Evolutionary conservation across 164 flowering plant genomes (phyloP).

Genomic region (Magnolia officinalis): DNA sequence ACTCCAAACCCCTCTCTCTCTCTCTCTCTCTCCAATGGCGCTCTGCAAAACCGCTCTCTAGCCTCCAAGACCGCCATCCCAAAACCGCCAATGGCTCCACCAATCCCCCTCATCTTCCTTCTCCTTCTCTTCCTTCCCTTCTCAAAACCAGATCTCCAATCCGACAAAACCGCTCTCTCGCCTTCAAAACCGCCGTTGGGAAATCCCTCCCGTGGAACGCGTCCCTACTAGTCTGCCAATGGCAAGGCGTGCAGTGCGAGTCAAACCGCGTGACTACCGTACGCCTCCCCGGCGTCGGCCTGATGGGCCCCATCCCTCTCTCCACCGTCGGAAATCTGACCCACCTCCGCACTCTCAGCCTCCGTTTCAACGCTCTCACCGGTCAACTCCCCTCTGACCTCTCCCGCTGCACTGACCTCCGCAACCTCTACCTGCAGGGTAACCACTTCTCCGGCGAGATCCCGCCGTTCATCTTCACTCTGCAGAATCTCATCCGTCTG

Average conservation of each 20-base stretch:
- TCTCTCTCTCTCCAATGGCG: not conserved
- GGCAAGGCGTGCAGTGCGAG: constrained; percentile 64
- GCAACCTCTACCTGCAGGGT: constrained; percentile 64
- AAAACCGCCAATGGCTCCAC: constrained; percentile 15
- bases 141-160: constrained; percentile 42
- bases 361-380: constrained; percentile 59
- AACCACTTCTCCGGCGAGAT: constrained; percentile 66
- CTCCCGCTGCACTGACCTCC: constrained; percentile 36
- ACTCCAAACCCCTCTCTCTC: not conserved
- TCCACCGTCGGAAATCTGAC: constrained; percentile 59
- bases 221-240: constrained; percentile 38
- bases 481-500: constrained; percentile 53
- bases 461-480: constrained; percentile 40
- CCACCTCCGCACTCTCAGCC: constrained; percentile 49
- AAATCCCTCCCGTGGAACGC: constrained; percentile 57
- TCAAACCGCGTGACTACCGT: constrained; percentile 41
- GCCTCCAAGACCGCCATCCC: constrained; percentile 3
- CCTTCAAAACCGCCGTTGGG: constrained; percentile 58
- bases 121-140: constrained; percentile 13
- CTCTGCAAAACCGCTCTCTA: constrained; percentile 8
- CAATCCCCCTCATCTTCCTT: constrained; percentile 13
- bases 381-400: constrained; percentile 72
- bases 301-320: constrained; percentile 53
- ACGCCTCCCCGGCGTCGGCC: constrained; percentile 61
- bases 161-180: constrained; percentile 52